A percentile compares a stretch with the other conserved stretches of the same genome.
Evolutionary conservation across 202 grass and related monocot species (phyloP).

Genomic region (Cymbopogon flexuosus): DNA sequence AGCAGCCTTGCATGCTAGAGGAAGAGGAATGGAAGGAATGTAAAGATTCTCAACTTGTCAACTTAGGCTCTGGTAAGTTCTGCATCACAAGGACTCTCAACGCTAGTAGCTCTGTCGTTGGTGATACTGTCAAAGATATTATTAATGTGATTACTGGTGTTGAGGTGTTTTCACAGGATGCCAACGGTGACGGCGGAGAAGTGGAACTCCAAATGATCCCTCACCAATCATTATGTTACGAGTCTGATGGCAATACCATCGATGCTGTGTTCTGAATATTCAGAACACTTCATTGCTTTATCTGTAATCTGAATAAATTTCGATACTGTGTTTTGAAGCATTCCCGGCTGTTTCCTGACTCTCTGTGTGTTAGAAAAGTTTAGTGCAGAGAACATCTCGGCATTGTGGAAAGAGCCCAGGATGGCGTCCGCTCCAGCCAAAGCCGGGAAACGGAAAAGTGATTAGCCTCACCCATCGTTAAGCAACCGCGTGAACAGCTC

Average conservation of each 20-base stretch:
- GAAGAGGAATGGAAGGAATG: too few species aligned
- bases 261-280: not conserved
- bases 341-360: too few species aligned
- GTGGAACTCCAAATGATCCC: not conserved
- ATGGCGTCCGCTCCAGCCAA: not conserved
- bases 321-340: too few species aligned
- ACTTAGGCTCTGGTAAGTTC: too few species aligned
- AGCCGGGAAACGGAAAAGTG: not conserved
- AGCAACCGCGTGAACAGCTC: conserved; percentile 1
- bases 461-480: not conserved
- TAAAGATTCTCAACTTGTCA: too few species aligned
- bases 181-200: not conserved
- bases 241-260: not conserved
- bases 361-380: too few species aligned
- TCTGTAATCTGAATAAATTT: too few species aligned
- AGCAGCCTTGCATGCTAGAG: too few species aligned
- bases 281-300: not conserved
- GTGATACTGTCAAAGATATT: not conserved
- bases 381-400: too few species aligned
- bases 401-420: too few species aligned
- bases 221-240: not conserved
- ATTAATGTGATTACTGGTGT: not conserved
- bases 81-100: too few species aligned
- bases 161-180: not conserved
- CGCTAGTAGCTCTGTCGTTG: too few species aligned